Conservation (phyloP, 768 basidiomycete species). For the Podaxis mareebaensis region DNA sequence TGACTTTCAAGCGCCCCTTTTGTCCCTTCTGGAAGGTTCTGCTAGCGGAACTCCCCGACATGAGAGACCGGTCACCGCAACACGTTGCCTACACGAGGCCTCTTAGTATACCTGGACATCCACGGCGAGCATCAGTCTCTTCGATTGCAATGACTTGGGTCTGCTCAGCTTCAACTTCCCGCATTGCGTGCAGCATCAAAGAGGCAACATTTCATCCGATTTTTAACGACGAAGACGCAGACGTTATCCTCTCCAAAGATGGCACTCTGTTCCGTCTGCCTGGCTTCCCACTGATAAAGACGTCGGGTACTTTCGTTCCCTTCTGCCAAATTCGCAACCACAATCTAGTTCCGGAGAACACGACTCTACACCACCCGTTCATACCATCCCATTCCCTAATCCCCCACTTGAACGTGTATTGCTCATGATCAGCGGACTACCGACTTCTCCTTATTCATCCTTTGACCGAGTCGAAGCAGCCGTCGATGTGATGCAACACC, state of each 20-base stretch:
- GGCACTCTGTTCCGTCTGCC: neutral
- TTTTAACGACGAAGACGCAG: neutral
- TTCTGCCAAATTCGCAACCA: neutral
- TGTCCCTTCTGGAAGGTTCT: too few species aligned
- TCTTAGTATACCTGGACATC: too few species aligned
- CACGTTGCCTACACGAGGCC: too few species aligned
- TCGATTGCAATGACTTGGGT: too few species aligned
- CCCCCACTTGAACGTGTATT: slow-evolving; percentile 25
- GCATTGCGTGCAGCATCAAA: too few species aligned
- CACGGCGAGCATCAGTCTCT: too few species aligned
- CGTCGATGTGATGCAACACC: slow-evolving; percentile 43
- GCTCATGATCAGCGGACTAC: slow-evolving; percentile 41
- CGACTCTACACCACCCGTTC: neutral
- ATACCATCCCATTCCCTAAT: neutral
- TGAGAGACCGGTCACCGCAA: too few species aligned
- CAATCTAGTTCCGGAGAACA: neutral
- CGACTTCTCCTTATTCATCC: slow-evolving; percentile 38
- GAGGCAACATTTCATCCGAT: neutral
- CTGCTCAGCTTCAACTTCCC: too few species aligned
- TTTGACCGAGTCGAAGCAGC: slow-evolving; percentile 41
- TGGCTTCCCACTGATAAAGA: neutral
- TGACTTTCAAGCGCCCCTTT: too few species aligned
- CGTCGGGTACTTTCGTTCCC: neutral
- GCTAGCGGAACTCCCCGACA: too few species aligned
- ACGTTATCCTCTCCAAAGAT: neutral